Percentiles rank a stretch among this genome's conserved stretches.
Evolutionary conservation across 1,139 yeast genomes (phyloP).

Genomic region (Lodderomyces beijingensis): DNA sequence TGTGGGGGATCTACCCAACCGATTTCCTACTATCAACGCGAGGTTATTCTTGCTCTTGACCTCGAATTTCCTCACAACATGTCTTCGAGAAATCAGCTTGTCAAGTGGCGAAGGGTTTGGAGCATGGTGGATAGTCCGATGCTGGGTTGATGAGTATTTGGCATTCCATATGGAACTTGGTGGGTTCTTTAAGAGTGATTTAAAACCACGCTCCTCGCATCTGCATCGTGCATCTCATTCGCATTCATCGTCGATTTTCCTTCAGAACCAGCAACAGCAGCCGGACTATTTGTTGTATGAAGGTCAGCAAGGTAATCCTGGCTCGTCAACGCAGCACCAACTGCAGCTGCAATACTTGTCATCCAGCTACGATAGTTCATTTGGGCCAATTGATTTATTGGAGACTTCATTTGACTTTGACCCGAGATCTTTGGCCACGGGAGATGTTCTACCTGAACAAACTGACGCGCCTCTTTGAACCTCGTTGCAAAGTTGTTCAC

Average conservation of each 20-base stretch:
- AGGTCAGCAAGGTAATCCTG: conserved; percentile 4
- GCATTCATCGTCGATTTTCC: neutral
- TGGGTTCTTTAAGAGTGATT: conserved; percentile 49
- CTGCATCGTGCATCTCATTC: neutral
- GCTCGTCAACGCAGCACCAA: conserved; percentile 7
- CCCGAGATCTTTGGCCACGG: too few relatives aligned
- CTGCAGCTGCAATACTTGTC: neutral
- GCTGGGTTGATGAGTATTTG: conserved; percentile 76
- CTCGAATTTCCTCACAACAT: conserved; percentile 56
- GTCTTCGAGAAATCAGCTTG: conserved; percentile 60
- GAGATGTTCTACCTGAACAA: too few relatives aligned
- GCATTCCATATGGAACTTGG: conserved; percentile 69
- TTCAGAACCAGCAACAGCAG: conserved; percentile 2
- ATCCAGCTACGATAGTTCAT: neutral
- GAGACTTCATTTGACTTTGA: conserved; percentile 8
- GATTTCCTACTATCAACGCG: conserved; percentile 47
- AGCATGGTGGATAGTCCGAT: conserved; percentile 74
- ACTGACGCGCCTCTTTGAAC: too few relatives aligned
- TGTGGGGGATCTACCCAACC: conserved; percentile 41
- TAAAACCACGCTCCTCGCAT: too few relatives aligned
- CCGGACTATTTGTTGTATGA: neutral
- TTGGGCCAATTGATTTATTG: conserved; percentile 8
- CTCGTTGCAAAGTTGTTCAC: too few relatives aligned
- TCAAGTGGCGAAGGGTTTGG: conserved; percentile 62
- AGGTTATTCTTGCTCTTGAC: conserved; percentile 52